Evolutionary conservation across 176 grass and related monocot species (phyloP), one percentile per base, ranked within the genome.

Genomic region (Panicum miliaceum): DNA sequence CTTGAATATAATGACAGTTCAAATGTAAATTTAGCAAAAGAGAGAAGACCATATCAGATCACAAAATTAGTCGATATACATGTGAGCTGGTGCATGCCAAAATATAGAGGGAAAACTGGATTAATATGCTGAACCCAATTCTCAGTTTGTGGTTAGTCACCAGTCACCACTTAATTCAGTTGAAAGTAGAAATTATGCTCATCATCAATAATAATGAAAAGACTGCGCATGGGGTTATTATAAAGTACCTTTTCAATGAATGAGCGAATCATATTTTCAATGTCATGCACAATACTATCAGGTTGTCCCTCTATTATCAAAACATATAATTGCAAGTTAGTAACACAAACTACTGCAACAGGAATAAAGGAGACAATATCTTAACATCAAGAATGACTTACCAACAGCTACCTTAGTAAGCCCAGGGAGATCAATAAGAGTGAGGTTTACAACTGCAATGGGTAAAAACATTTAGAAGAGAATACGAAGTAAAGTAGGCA

Each of bases 381-480:
- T 75, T 46, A 65, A 50, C 69, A 75, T 79, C 20, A 22, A 41
- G 40, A 77, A 32, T 68, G 8, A 89, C 88, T 87, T 84, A 97
- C 95, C 95, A 75, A 94, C 34, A 76, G 92, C 95, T 83, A 97
- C 84, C 81, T 97, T 97, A 74, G 95, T 97, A 75, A 97, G 95
- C 81, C 95, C 95, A 82, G 95, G 95, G 84, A 97, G 95, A 91
- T 94, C 95, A 77, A 97, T 74, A 73, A 97, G 95, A 67, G 95
- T 97, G 79, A 97, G 64, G 51, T 97, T 95, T 76, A 94, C 93
- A 90, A 94, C 89, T 98, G 95, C 81, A 81, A 10, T 86, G 54
- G 45, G 37, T 90, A 51, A 73, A 73, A 51, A 73, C 18, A 50
- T 29, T 72, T 48, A 72, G 25, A 29, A 62, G 23, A 46, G 14